Percentiles rank a stretch among this genome's conserved stretches.
Evolutionary conservation across 768 basidiomycete species (phyloP).

Genomic region (Amanita inopinata): DNA sequence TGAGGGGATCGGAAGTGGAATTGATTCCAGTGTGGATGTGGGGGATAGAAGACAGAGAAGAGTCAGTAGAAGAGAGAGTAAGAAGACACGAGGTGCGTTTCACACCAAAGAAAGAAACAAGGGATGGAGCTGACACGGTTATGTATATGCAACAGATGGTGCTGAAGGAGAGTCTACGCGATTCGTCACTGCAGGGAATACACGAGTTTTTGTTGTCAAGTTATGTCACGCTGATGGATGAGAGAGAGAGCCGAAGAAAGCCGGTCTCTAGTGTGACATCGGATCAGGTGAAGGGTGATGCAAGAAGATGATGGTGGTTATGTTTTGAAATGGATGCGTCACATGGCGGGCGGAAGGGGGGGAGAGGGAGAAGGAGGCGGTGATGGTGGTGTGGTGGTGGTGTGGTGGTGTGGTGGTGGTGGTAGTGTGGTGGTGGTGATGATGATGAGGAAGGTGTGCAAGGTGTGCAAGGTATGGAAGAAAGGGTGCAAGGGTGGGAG

Average conservation of each 20-base stretch:
- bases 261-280: constrained; percentile 17
- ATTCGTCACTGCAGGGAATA: constrained; percentile 25
- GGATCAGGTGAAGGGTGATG: constrained; percentile 18
- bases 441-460: constrained; percentile 18
- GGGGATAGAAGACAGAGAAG: constrained; percentile 31
- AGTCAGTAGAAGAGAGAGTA: constrained; percentile 14
- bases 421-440: constrained; percentile 31
- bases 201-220: constrained; percentile 39
- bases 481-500: no score
- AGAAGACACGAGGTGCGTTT: constrained; percentile 25
- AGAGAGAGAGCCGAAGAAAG: constrained; percentile 14
- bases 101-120: background rate
- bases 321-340: constrained; percentile 25
- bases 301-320: constrained; percentile 14
- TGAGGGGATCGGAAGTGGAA: constrained; percentile 21
- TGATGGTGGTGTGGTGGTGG: no score
- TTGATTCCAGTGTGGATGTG: constrained; percentile 42
- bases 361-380: constrained; percentile 15
- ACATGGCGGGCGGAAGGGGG: constrained; percentile 16
- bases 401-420: constrained; percentile 29
- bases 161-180: constrained; percentile 37
- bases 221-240: constrained; percentile 28
- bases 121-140: constrained; percentile 6
- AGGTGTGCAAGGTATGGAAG: no score
- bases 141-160: constrained; percentile 24